Percentiles rank a stretch among this genome's conserved stretches.
phyloP scores from a whole-genome alignment of 2,329 filamentous ascomycete genomes.

The Fusarium dlaminii region DNA sequence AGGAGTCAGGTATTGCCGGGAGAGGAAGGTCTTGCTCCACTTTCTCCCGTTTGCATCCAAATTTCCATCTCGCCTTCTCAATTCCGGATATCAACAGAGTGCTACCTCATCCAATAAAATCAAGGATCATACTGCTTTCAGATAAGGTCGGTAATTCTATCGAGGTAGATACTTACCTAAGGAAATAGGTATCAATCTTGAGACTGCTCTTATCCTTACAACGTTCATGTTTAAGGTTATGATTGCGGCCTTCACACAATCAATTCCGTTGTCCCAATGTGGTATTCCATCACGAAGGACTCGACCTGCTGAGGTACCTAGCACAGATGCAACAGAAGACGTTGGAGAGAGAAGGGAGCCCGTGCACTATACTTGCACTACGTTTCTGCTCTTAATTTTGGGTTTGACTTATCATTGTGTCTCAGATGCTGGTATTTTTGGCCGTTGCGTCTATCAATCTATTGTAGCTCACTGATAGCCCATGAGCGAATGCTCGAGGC shows the following conservation, averaged over 20 bases:
- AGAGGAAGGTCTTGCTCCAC: constrained; percentile 2
- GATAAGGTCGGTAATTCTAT: neutral
- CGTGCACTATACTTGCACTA: neutral
- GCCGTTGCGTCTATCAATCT: neutral
- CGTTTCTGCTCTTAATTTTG: neutral
- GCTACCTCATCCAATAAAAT: neutral
- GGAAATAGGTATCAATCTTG: neutral
- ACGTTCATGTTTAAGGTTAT: constrained; percentile 2
- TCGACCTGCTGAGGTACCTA: constrained; percentile 6
- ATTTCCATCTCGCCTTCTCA: neutral
- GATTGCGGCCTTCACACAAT: neutral
- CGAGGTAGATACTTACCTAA: neutral
- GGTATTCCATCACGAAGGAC: neutral
- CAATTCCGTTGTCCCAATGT: neutral
- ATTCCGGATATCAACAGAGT: neutral
- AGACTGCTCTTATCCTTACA: neutral
- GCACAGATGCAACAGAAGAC: neutral
- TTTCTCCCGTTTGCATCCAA: constrained; percentile 21
- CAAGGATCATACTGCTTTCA: neutral
- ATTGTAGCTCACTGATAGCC: neutral
- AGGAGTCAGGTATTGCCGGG: neutral
- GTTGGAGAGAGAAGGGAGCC: neutral
- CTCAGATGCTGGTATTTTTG: neutral
- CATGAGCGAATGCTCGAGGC: neutral
- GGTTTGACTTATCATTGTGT: neutral